Evolutionary conservation across 2,329 filamentous ascomycete species (phyloP).

Genomic region (Paracamarosporium sp.): DNA sequence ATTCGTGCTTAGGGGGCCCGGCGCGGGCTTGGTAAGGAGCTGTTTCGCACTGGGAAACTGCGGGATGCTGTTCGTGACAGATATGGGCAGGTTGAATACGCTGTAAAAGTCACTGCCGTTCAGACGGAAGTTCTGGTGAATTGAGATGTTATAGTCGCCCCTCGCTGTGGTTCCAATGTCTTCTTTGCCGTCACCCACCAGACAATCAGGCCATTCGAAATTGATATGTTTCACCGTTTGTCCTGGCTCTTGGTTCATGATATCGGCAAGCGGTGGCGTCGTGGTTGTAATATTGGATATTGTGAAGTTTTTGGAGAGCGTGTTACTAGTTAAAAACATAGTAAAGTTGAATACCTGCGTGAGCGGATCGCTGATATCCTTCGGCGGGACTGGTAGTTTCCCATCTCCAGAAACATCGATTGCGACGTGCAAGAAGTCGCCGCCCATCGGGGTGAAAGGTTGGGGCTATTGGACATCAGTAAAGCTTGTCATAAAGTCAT

Average conservation of each 20-base stretch:
- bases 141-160: slow-evolving; percentile 74
- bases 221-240: slow-evolving; percentile 78
- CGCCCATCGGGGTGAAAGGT: slow-evolving; percentile 46
- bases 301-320: slow-evolving; percentile 70
- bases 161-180: slow-evolving; percentile 56
- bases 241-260: slow-evolving; percentile 68
- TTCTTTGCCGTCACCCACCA: slow-evolving; percentile 65
- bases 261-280: slow-evolving; percentile 63
- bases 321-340: slow-evolving; percentile 70
- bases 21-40: slow-evolving; percentile 38
- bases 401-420: slow-evolving; percentile 72
- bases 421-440: slow-evolving; percentile 65
- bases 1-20: slow-evolving; percentile 41
- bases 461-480: slow-evolving; percentile 35
- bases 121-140: slow-evolving; percentile 72
- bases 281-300: slow-evolving; percentile 66
- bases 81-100: slow-evolving; percentile 73
- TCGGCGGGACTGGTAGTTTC: slow-evolving; percentile 65
- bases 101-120: slow-evolving; percentile 71
- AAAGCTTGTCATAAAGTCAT: background rate
- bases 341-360: slow-evolving; percentile 69
- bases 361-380: slow-evolving; percentile 57
- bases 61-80: slow-evolving; percentile 69
- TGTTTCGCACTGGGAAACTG: slow-evolving; percentile 41
- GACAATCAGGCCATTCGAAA: slow-evolving; percentile 74